Base-by-base conservation (phyloP, 305 asterid species). In the Fraxinus latifolia region DNA sequence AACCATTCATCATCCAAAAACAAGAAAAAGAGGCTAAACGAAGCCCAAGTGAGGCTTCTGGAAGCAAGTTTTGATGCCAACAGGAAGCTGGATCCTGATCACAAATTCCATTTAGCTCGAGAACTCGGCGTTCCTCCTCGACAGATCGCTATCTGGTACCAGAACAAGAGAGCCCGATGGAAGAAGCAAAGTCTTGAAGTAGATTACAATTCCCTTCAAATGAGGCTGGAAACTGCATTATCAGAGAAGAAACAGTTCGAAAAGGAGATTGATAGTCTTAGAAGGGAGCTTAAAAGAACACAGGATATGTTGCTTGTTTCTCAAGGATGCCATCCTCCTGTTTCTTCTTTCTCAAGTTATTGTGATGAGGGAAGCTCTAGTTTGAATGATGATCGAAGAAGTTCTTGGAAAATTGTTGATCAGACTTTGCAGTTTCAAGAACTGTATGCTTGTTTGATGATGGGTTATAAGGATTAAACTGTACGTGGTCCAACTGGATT, bases 141-240 rank as follows among this genome's bases (percentile, higher is more conserved):
- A 0, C 95, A 94, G 80, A 79, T 94, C 15, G 95, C 97, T 12
- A 87, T 94, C 17, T 92, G 97, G 97, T 91, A 91, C 79, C 98
- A 93, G 77, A 93, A 93, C 90, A 93, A 89, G 86, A 84, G 95
- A 2, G 95, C 95, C 8, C 85, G 97, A 0, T 93, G 95, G 97
- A 92, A 87, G 90, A 91, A 82, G 25, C 97, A 93, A 84, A 92
- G 86, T 78, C 93, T 92, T 0, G 97, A 94, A 29, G 83, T 85
- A 7, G 96, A 91, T 87, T 82, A 87, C 86, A 87, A 88, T 81
- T 81, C 94, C 4, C 77, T 92, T 68, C 94, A 94, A 87, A 80
- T 72, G 0, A 86, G 85, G 81, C 88, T 94, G 0, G 91, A 91
- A 0, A 85, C 82, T 70, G 90, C 89, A 0, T 17, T 84, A 3